phyloP scores from a whole-genome alignment of 805 yeast genomes.

The Lipomyces lipofer region DNA sequence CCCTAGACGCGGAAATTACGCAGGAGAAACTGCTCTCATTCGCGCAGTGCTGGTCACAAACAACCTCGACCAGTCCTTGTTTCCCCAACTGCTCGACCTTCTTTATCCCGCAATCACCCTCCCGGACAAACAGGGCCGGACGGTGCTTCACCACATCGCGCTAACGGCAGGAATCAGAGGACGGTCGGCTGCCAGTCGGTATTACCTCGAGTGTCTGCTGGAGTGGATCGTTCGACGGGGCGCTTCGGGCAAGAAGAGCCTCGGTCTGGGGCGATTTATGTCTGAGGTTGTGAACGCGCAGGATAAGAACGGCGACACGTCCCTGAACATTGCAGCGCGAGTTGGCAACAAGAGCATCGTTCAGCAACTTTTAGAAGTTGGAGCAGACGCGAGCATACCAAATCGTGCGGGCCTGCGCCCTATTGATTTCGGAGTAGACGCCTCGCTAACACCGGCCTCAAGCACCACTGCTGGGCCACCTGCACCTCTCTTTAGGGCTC shows the following conservation, averaged over 20 bases:
- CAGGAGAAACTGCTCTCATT: conserved; percentile 85
- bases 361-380: conserved; percentile 78
- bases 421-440: conserved; percentile 70
- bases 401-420: conserved; percentile 89
- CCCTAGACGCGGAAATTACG: conserved; percentile 69
- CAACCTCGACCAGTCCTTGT: conserved; percentile 74
- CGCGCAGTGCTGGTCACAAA: conserved; percentile 83
- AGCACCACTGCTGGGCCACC: not conserved
- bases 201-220: conserved; percentile 67
- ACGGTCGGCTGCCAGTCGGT: conserved; percentile 68
- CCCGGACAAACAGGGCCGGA: conserved; percentile 68
- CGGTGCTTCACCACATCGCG: conserved; percentile 85
- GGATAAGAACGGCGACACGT: conserved; percentile 92
- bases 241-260: conserved; percentile 38
- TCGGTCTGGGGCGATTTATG: conserved; percentile 59
- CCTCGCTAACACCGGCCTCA: not conserved
- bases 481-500: not conserved
- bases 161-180: conserved; percentile 76
- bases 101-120: conserved; percentile 72
- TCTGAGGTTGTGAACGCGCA: conserved; percentile 78
- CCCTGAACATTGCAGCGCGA: conserved; percentile 87
- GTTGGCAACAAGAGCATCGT: conserved; percentile 80
- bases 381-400: conserved; percentile 77
- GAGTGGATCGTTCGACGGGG: conserved; percentile 72
- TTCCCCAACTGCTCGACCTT: conserved; percentile 66